Base-by-base conservation (phyloP, 495 filamentous ascomycete genomes). In the Neurospora sublineolata region DNA sequence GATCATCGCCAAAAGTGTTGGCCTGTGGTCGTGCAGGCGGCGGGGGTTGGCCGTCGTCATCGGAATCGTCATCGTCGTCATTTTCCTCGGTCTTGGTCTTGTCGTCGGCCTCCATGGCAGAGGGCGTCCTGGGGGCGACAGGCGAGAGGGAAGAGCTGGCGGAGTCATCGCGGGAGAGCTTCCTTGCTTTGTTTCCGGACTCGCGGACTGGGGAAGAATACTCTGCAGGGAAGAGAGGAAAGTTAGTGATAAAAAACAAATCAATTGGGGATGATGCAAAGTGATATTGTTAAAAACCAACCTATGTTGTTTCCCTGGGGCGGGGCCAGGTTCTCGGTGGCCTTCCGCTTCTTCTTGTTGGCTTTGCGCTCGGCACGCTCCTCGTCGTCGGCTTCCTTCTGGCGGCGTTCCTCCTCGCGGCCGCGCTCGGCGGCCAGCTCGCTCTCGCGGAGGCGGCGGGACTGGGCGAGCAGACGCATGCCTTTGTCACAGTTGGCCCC, bases 1-100 rank as follows among this genome's bases (percentile, higher is more conserved):
- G 94, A 77, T 97, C 93, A 12, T 95, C 90, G 44, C 94, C 94
- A 76, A 99, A 97, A 2, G 92, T 90, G 76, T 96, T 83, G 71
- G 80, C 89, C 71, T 93, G 89, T 37, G 92, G 87, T 33, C 92
- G 83, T 37, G 92, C 86, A 27, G 91, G 89, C 14, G 89, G 89
- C 1, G 93, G 92, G n/a, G 90, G 87, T 6, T 90, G 91, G 79
- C 93, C 94, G 76, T 92, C 90, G 81, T 84, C 86, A 87, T 88
- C 88, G 72, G 87, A 89, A 30, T 86, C 88, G 78, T 72, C 86
- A 80, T 77, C 83, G 79, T 79, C 85, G 68, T 84, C 79, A 41
- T 81, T 82, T 39, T 85, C 81, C 30, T 83, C 81, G 12, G 78
- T 80, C 67, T 86, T 85, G 16, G 79, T 72, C 76, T 87, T 85